Conservation (phyloP, 306 rosid genomes). For the Gleditsia sinensis region DNA sequence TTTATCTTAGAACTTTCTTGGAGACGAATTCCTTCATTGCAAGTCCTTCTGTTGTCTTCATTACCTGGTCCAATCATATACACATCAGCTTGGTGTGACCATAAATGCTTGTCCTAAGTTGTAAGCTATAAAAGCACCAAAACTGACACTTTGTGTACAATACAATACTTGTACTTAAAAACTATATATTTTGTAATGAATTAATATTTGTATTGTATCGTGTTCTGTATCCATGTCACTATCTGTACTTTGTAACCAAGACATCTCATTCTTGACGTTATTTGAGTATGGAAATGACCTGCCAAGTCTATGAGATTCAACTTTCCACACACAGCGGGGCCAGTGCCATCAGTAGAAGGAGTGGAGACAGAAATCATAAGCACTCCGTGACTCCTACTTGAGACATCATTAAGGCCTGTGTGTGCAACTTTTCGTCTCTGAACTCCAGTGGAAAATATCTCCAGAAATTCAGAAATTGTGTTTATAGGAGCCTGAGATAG, state of each 20-base stretch:
- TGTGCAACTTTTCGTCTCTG: constrained; percentile 84
- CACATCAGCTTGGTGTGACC: constrained; percentile 21
- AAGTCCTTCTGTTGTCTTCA: constrained; percentile 91
- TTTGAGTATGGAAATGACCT: constrained; percentile 50
- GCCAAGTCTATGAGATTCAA: constrained; percentile 97
- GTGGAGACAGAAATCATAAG: constrained; percentile 74
- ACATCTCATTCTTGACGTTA: constrained; percentile 10
- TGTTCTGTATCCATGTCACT: background rate
- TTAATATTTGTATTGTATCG: too few species aligned
- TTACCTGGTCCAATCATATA: constrained; percentile 60
- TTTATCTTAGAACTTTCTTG: constrained; percentile 97
- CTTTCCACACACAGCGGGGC: constrained; percentile 58
- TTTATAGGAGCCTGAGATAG: constrained; percentile 63
- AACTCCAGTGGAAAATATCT: constrained; percentile 61
- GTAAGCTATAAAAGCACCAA: background rate
- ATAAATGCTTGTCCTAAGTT: constrained; percentile 23
- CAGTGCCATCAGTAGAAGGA: constrained; percentile 45
- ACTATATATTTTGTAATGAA: background rate
- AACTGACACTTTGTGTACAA: too few species aligned
- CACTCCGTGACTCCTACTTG: constrained; percentile 95
- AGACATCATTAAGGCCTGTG: constrained; percentile 86
- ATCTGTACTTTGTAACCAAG: background rate
- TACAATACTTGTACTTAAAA: background rate
- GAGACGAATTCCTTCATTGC: constrained; percentile 89
- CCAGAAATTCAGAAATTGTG: constrained; percentile 68